Evolutionary conservation across 2,329 filamentous ascomycete genomes (phyloP).

Genomic region (Penicillium sp.): DNA sequence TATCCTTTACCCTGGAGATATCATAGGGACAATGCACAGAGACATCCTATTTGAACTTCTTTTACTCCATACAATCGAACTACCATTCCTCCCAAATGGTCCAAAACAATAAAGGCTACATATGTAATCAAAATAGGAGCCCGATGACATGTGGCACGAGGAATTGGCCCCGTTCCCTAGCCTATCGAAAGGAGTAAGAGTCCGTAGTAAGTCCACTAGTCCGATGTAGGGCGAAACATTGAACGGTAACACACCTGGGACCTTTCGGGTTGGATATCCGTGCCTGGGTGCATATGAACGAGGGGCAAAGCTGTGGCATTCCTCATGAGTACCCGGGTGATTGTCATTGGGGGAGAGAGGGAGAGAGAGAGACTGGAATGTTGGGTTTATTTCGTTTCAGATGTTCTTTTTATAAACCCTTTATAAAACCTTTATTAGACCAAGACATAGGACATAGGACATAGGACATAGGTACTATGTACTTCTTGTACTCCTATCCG

Average conservation of each 20-base stretch:
- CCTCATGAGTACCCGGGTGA: constrained; percentile 1
- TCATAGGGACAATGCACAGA: too few species aligned
- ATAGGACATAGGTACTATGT: too few species aligned
- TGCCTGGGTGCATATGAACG: constrained; percentile 18
- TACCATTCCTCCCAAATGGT: too few species aligned
- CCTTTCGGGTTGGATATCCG: constrained; percentile 6
- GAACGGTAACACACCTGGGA: constrained; percentile 4
- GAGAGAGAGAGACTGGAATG: background rate
- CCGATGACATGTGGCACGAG: constrained; percentile 2
- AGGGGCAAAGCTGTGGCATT: constrained; percentile 16
- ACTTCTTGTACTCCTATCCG: too few species aligned
- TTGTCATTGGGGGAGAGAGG: constrained; percentile 1
- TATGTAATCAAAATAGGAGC: background rate
- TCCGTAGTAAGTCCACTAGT: constrained; percentile 2
- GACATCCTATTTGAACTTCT: too few species aligned
- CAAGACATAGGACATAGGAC: too few species aligned
- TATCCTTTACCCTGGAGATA: background rate
- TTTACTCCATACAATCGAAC: too few species aligned
- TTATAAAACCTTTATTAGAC: background rate
- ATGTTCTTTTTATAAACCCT: background rate
- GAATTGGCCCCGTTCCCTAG: background rate
- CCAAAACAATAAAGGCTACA: too few species aligned
- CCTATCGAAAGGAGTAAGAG: constrained; percentile 2
- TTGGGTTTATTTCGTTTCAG: background rate
- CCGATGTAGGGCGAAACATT: constrained; percentile 1